Percentiles rank a stretch among this genome's conserved stretches.
These are phyloP conservation scores for Fulvia fulva DNA, from an alignment of 2,329 filamentous ascomycete species.

Conservation along the genomic window DNA sequence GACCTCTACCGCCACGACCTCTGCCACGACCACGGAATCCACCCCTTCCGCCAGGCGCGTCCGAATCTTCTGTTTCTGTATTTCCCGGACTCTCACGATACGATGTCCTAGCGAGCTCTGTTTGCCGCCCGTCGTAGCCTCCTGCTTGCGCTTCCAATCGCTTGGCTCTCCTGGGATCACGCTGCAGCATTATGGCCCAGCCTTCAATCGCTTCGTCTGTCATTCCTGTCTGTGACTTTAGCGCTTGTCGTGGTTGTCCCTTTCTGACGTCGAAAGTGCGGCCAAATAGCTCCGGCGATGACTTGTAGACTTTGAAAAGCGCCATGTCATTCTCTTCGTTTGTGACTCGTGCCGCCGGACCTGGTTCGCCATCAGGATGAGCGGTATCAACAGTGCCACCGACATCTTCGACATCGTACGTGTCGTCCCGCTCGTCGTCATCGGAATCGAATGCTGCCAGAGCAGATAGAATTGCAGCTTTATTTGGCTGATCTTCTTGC, in stretches of 20 bases:
- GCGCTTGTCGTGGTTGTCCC: constrained; percentile 55
- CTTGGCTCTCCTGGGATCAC: constrained; percentile 65
- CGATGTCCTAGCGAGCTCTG: constrained; percentile 60
- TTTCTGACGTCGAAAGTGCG: constrained; percentile 68
- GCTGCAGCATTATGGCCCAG: constrained; percentile 80
- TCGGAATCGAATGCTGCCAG: constrained; percentile 87
- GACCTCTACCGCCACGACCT: constrained; percentile 45
- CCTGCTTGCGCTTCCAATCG: constrained; percentile 68
- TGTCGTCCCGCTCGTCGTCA: constrained; percentile 95
- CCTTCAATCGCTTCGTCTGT: constrained; percentile 92
- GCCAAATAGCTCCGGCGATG: constrained; percentile 62
- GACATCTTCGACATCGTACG: constrained; percentile 88
- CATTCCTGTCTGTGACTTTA: constrained; percentile 78
- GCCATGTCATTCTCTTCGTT: constrained; percentile 58
- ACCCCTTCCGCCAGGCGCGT: constrained; percentile 40
- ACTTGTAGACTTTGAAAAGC: constrained; percentile 69
- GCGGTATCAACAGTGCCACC: constrained; percentile 76
- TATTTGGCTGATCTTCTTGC: constrained; percentile 68
- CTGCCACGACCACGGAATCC: constrained; percentile 47
- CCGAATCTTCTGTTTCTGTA: constrained; percentile 57
- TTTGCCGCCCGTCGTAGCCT: constrained; percentile 63
- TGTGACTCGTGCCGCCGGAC: constrained; percentile 38
- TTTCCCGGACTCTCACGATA: constrained; percentile 55
- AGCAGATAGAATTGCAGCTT: constrained; percentile 82
- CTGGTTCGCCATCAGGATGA: constrained; percentile 48